A percentile compares a stretch with the other conserved stretches of the same genome.
These are phyloP conservation scores for Metschnikowia baotianmanensis DNA, from an alignment of 805 yeast genomes.

Conservation along the genomic window DNA sequence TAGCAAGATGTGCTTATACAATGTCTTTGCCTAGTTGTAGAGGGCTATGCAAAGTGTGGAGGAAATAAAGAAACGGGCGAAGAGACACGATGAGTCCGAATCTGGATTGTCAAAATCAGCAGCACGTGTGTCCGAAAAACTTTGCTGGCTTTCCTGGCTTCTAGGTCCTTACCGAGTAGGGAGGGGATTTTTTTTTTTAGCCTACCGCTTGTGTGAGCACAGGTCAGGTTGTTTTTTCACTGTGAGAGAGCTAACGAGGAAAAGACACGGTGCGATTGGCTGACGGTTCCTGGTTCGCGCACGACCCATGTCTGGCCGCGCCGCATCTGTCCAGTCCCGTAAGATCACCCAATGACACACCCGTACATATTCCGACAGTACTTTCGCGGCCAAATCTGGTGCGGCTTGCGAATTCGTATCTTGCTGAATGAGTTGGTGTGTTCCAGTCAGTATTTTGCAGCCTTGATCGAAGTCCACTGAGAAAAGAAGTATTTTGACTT, in stretches of 20 bases:
- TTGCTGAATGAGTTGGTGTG: no score
- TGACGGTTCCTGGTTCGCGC: constrained; percentile 16
- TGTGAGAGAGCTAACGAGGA: constrained; percentile 14
- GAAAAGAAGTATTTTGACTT: no score
- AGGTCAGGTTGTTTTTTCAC: constrained; percentile 7
- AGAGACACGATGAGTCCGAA: constrained; percentile 1
- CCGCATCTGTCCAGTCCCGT: not conserved
- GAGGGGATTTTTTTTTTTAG: constrained; percentile 6
- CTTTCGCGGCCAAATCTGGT: no score
- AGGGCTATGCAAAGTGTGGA: not conserved
- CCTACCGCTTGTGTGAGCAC: constrained; percentile 7
- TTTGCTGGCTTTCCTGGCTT: constrained; percentile 3
- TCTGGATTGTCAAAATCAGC: not conserved
- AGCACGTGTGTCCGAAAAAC: not conserved
- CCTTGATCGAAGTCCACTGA: no score
- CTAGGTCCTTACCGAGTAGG: constrained; percentile 9
- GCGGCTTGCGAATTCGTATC: no score
- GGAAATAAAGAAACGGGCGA: constrained; percentile 1
- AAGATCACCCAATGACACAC: not conserved
- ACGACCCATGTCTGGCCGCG: constrained; percentile 10
- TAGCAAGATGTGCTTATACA: constrained; percentile 4
- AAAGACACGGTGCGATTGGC: constrained; percentile 23
- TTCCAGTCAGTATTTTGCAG: no score
- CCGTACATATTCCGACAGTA: not conserved
- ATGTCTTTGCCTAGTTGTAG: not conserved